A percentile compares a stretch with the other conserved stretches of the same genome.
Evolutionary conservation across 768 basidiomycete genomes (phyloP).

Genomic region (Mycena chlorophos): DNA sequence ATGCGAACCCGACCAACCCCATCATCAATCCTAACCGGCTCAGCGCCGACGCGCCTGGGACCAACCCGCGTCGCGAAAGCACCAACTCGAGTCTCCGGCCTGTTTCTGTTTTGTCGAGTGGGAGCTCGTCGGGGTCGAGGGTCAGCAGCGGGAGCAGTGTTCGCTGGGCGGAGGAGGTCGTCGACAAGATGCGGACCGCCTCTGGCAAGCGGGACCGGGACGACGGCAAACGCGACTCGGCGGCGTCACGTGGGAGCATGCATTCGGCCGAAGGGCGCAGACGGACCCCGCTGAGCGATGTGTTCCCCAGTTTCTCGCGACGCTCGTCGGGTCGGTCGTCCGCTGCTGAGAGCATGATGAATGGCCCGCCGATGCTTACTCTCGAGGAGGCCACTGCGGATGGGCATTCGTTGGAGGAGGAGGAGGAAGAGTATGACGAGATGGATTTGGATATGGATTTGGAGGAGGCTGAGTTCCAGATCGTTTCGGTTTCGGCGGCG

Average conservation of each 20-base stretch:
- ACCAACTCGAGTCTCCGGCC: constrained; percentile 31
- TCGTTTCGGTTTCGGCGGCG: constrained; percentile 19
- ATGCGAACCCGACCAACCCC: constrained; percentile 8
- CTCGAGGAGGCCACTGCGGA: constrained; percentile 57
- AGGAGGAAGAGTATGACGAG: constrained; percentile 21
- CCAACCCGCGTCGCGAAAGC: constrained; percentile 11
- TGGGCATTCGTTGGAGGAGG: constrained; percentile 40
- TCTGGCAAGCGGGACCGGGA: constrained; percentile 28
- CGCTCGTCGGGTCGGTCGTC: constrained; percentile 20
- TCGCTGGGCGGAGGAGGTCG: constrained; percentile 39
- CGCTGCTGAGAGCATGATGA: constrained; percentile 8
- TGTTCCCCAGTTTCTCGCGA: constrained; percentile 53
- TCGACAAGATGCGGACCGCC: constrained; percentile 29
- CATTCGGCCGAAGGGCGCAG: constrained; percentile 51
- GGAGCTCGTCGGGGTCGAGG: constrained; percentile 43
- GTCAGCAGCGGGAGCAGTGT: constrained; percentile 49
- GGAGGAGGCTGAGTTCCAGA: constrained; percentile 13
- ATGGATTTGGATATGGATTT: constrained; percentile 24
- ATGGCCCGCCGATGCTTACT: constrained; percentile 33
- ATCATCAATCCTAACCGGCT: constrained; percentile 32
- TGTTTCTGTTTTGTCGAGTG: constrained; percentile 33
- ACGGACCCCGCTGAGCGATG: constrained; percentile 53
- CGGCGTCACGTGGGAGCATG: constrained; percentile 43
- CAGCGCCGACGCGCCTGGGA: constrained; percentile 26
- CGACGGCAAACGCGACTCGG: constrained; percentile 26